Conservation (phyloP, 2,329 filamentous ascomycete genomes). For the Botrytis pseudocinerea region DNA sequence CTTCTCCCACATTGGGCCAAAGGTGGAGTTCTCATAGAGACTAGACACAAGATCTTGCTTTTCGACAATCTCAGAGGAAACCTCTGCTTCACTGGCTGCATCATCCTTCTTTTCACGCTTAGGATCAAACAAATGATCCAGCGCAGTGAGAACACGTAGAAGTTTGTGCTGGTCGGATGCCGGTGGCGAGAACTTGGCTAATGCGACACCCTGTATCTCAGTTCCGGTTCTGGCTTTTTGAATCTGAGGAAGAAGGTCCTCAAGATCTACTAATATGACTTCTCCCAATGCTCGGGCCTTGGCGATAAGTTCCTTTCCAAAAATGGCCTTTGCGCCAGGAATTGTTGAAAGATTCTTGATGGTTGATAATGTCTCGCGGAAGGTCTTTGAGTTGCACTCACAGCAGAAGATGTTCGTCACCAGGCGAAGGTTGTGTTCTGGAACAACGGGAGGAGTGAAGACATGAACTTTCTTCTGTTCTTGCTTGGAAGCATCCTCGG, state of each 20-base stretch:
- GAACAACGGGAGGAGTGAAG: slow-evolving; percentile 81
- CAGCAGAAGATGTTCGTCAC: slow-evolving; percentile 97
- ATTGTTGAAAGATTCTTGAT: slow-evolving; percentile 97
- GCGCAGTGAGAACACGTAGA: slow-evolving; percentile 83
- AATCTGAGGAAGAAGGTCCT: slow-evolving; percentile 83
- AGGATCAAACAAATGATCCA: slow-evolving; percentile 92
- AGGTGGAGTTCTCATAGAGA: slow-evolving; percentile 88
- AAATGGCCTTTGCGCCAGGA: slow-evolving; percentile 82
- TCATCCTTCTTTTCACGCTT: slow-evolving; percentile 61
- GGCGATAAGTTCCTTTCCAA: slow-evolving; percentile 87
- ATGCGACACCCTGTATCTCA: slow-evolving; percentile 90
- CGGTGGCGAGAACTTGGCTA: slow-evolving; percentile 93
- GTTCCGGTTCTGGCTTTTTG: slow-evolving; percentile 83
- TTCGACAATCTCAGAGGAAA: slow-evolving; percentile 54
- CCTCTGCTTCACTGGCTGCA: slow-evolving; percentile 49
- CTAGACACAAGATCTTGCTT: slow-evolving; percentile 84
- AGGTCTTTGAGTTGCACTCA: slow-evolving; percentile 96
- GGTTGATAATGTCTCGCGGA: slow-evolving; percentile 96
- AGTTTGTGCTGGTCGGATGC: slow-evolving; percentile 97
- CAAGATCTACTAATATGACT: slow-evolving; percentile 80
- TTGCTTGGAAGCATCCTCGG: slow-evolving; percentile 35
- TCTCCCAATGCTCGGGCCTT: slow-evolving; percentile 84
- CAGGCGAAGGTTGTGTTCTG: slow-evolving; percentile 83
- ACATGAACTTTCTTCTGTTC: slow-evolving; percentile 44
- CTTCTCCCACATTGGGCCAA: slow-evolving; percentile 88